Percentiles rank a stretch among this genome's conserved stretches.
phyloP scores from a whole-genome alignment of 2,329 filamentous ascomycete genomes.

The Sporothrix euskadiensis region DNA sequence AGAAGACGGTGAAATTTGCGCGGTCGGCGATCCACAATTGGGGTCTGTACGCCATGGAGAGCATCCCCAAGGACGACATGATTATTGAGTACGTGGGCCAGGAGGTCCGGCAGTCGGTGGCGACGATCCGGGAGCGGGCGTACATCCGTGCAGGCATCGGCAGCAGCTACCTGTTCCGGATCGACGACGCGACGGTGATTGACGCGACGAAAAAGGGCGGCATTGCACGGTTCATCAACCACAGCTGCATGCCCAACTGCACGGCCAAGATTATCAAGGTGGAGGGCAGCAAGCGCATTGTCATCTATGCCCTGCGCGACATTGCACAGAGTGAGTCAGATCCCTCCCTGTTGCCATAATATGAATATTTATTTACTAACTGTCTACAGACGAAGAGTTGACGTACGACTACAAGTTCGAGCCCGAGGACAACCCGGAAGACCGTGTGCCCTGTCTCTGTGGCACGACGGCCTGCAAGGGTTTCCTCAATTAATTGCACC shows the following conservation, averaged over 20 bases:
- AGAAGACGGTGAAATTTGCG: constrained; percentile 98
- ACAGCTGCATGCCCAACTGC: constrained; percentile 97
- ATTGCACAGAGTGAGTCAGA: constrained; percentile 81
- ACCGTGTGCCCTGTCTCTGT: constrained; percentile 96
- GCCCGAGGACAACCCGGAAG: constrained; percentile 88
- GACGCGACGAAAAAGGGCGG: constrained; percentile 98
- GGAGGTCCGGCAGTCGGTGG: constrained; percentile 93
- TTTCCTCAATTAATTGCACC: constrained; percentile 80
- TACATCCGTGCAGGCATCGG: constrained; percentile 97
- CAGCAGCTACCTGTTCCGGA: constrained; percentile 95
- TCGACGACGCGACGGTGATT: constrained; percentile 95
- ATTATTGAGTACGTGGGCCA: constrained; percentile 99
- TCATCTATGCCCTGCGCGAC: constrained; percentile 96
- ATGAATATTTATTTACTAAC: constrained; percentile 31
- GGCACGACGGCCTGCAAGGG: constrained; percentile 96
- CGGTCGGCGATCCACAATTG: constrained; percentile 98
- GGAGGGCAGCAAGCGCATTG: constrained; percentile 95
- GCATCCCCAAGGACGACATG: constrained; percentile 97
- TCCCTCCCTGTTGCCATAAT: constrained; percentile 10
- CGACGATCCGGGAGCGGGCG: constrained; percentile 88
- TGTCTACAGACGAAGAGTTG: constrained; percentile 81
- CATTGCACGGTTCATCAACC: constrained; percentile 97
- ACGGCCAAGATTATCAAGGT: constrained; percentile 99
- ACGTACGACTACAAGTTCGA: constrained; percentile 99
- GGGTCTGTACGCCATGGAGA: constrained; percentile 97